phyloP scores from a whole-genome alignment of 2,329 filamentous ascomycete species.

The Ophiosphaerella narmari region DNA sequence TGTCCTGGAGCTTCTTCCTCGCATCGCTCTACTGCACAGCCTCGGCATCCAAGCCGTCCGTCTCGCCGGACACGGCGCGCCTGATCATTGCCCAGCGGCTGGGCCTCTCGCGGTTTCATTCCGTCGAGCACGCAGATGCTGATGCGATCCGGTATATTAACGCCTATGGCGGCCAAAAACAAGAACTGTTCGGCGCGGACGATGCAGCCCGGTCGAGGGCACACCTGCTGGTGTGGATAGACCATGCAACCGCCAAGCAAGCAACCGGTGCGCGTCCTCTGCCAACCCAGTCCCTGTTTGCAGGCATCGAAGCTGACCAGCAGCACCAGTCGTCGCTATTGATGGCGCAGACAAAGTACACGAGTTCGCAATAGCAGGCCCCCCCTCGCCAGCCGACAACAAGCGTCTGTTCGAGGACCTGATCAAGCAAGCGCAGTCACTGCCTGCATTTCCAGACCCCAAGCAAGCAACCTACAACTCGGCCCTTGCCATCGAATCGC shows the following conservation, averaged over 20 bases:
- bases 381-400: conserved; percentile 41
- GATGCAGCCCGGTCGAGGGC: conserved; percentile 23
- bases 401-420: conserved; percentile 44
- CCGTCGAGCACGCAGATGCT: conserved; percentile 46
- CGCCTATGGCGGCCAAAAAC: conserved; percentile 48
- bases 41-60: conserved; percentile 36
- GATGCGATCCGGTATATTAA: conserved; percentile 54
- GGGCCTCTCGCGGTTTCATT: conserved; percentile 56
- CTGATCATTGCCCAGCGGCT: conserved; percentile 57
- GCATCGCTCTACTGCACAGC: conserved; percentile 48
- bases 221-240: conserved; percentile 47
- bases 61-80: conserved; percentile 52
- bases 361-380: conserved; percentile 39
- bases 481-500: conserved; percentile 26
- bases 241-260: conserved; percentile 43
- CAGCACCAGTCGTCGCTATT: conserved; percentile 29
- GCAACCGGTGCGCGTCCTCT: conserved; percentile 34
- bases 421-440: conserved; percentile 38
- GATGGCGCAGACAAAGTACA: conserved; percentile 17
- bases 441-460: conserved; percentile 34
- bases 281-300: not conserved
- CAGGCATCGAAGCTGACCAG: conserved; percentile 17
- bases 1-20: conserved; percentile 45
- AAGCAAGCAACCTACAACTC: conserved; percentile 31
- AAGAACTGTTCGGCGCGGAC: conserved; percentile 47